phyloP scores from a whole-genome alignment of 1,284 basidiomycete genomes.

The Termitomyces sp. region DNA sequence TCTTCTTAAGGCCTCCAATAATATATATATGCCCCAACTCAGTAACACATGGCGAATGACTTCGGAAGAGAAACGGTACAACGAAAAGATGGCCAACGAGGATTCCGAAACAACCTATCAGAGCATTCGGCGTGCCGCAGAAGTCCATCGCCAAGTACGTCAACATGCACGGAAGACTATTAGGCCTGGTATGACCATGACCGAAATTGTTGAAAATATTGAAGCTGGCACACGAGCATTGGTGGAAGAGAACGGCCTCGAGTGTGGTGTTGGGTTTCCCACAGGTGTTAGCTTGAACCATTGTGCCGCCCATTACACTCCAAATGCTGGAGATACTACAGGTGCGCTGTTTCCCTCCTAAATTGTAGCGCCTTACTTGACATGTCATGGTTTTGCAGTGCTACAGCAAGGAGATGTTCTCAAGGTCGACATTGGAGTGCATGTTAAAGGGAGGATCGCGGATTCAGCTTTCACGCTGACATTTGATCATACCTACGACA shows the following conservation, averaged over 20 bases:
- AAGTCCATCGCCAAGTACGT: slow-evolving; percentile 95
- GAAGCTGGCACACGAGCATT: slow-evolving; percentile 88
- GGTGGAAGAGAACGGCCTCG: slow-evolving; percentile 87
- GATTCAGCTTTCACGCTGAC: slow-evolving; percentile 95
- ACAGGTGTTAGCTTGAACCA: slow-evolving; percentile 94
- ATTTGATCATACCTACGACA: slow-evolving; percentile 89
- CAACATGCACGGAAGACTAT: slow-evolving; percentile 79
- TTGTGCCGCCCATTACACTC: slow-evolving; percentile 95
- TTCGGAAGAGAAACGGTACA: slow-evolving; percentile 85
- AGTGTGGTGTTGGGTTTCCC: slow-evolving; percentile 92
- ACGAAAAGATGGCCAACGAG: slow-evolving; percentile 73
- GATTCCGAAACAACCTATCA: slow-evolving; percentile 84
- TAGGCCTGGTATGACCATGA: slow-evolving; percentile 92
- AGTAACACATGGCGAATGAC: slow-evolving; percentile 87
- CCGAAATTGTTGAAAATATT: slow-evolving; percentile 90
- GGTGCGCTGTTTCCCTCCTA: slow-evolving; percentile 41
- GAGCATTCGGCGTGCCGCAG: slow-evolving; percentile 86
- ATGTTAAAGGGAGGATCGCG: slow-evolving; percentile 90
- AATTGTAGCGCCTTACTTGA: not conserved
- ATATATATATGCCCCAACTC: slow-evolving; percentile 7
- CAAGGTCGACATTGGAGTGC: slow-evolving; percentile 97
- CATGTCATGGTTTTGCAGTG: slow-evolving; percentile 39
- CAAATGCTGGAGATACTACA: slow-evolving; percentile 90
- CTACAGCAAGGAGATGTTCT: slow-evolving; percentile 83
- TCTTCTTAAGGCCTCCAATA: slow-evolving; percentile 5